A percentile compares a stretch with the other conserved stretches of the same genome.
Evolutionary conservation across 169 alveolate genomes (phyloP).

Genomic region (Plasmodium knowlesi): DNA sequence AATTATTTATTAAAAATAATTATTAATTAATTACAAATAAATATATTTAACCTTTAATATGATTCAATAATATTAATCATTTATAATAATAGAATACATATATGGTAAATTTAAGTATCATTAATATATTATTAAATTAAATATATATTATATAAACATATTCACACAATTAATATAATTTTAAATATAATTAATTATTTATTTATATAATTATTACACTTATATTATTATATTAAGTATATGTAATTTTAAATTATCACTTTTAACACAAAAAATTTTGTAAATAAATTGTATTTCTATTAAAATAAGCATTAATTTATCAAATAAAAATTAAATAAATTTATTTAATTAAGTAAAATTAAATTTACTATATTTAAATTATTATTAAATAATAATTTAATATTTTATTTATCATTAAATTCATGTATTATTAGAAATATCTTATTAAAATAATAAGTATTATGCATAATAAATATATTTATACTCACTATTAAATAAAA

Average conservation of each 20-base stretch:
- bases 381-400: background rate
- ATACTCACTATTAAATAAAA: background rate
- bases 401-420: background rate
- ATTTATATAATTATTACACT: background rate
- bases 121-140: background rate
- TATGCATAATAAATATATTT: too few species aligned
- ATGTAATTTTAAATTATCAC: background rate
- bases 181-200: background rate
- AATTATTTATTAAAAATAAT: background rate
- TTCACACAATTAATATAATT: background rate
- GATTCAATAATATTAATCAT: background rate
- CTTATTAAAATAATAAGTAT: too few species aligned
- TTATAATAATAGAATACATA: background rate
- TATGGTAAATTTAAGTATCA: background rate
- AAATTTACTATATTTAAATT: background rate
- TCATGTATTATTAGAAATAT: background rate
- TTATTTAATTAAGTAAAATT: background rate
- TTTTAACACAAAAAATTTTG: background rate
- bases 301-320: background rate
- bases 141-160: background rate
- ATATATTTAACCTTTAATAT: background rate
- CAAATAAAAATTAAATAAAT: background rate
- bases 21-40: background rate
- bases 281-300: background rate
- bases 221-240: background rate